Percentiles rank a stretch among this genome's conserved stretches.
Conservation (phyloP, 768 basidiomycete species). For the Glaciozyma martinii region DNA sequence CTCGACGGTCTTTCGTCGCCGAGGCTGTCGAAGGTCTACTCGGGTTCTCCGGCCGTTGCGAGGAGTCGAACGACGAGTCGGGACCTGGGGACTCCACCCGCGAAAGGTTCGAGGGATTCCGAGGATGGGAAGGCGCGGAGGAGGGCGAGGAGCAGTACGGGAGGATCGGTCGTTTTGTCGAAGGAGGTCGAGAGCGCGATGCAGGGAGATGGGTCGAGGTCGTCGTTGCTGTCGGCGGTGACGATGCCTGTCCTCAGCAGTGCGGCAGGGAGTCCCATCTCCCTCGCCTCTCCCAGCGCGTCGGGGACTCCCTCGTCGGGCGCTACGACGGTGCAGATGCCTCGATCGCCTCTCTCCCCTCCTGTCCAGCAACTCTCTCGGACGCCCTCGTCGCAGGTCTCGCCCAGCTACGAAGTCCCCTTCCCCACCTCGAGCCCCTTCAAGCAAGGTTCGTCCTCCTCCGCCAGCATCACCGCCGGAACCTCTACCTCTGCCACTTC, state of each 20-base stretch:
- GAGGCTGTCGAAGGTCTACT: slow-evolving; percentile 17
- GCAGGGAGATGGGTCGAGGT: background rate
- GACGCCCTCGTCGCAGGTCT: no score
- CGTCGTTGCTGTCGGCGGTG: no score
- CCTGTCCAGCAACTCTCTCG: background rate
- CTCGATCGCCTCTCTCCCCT: slow-evolving; percentile 15
- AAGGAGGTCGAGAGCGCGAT: background rate
- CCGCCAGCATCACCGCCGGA: slow-evolving; percentile 72
- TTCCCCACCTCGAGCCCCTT: slow-evolving; percentile 16
- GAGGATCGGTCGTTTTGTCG: background rate
- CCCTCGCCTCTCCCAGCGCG: no score
- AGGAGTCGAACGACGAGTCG: slow-evolving; percentile 11
- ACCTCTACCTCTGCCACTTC: slow-evolving; percentile 50
- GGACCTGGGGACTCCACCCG: background rate
- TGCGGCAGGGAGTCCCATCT: no score
- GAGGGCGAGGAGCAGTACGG: slow-evolving; percentile 20
- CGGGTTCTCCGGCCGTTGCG: background rate
- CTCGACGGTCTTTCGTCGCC: slow-evolving; percentile 61
- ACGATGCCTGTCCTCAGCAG: no score
- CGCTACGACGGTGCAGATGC: background rate
- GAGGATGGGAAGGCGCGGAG: slow-evolving; percentile 8
- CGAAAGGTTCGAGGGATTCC: slow-evolving; percentile 1
- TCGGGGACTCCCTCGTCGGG: background rate
- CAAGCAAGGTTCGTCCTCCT: slow-evolving; percentile 85
- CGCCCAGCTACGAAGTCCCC: slow-evolving; percentile 7